phyloP scores from a whole-genome alignment of 2,329 filamentous ascomycete species.

The Cylindrodendrum hubeiense region DNA sequence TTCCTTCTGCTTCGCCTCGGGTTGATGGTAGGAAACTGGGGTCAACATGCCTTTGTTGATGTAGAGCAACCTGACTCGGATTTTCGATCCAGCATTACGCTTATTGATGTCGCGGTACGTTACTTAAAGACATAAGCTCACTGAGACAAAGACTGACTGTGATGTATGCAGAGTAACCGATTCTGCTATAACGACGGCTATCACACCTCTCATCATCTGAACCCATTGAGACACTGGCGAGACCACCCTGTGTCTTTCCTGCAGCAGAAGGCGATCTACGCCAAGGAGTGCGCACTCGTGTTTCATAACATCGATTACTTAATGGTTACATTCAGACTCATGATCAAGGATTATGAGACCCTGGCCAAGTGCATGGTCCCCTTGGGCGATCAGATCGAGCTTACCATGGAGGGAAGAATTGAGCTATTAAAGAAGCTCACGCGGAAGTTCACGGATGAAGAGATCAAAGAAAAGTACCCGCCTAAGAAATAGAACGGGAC shows the following conservation, averaged over 20 bases:
- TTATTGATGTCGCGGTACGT: constrained; percentile 82
- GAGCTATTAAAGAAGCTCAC: constrained; percentile 40
- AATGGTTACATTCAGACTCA: constrained; percentile 76
- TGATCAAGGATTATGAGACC: constrained; percentile 78
- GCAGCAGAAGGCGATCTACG: constrained; percentile 75
- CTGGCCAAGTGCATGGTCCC: constrained; percentile 80
- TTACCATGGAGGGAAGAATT: constrained; percentile 65
- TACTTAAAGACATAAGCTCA: not conserved
- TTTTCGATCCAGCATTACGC: constrained; percentile 81
- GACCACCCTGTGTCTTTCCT: constrained; percentile 83
- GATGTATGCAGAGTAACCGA: constrained; percentile 74
- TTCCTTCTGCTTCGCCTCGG: constrained; percentile 75
- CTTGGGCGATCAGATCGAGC: constrained; percentile 76
- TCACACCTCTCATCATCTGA: constrained; percentile 84
- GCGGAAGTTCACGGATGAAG: constrained; percentile 40
- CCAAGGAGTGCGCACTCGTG: constrained; percentile 75
- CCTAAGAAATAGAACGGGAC: constrained; percentile 18
- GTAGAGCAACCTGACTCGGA: constrained; percentile 81
- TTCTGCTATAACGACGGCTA: constrained; percentile 88
- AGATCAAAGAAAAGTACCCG: constrained; percentile 39
- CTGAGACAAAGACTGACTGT: not conserved
- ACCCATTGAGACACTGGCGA: constrained; percentile 84
- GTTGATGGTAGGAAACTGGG: constrained; percentile 88
- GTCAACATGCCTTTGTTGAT: constrained; percentile 86
- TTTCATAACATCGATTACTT: constrained; percentile 87